Conservation (phyloP, 352 stramenopile species). For the Pythium utonaiense region DNA sequence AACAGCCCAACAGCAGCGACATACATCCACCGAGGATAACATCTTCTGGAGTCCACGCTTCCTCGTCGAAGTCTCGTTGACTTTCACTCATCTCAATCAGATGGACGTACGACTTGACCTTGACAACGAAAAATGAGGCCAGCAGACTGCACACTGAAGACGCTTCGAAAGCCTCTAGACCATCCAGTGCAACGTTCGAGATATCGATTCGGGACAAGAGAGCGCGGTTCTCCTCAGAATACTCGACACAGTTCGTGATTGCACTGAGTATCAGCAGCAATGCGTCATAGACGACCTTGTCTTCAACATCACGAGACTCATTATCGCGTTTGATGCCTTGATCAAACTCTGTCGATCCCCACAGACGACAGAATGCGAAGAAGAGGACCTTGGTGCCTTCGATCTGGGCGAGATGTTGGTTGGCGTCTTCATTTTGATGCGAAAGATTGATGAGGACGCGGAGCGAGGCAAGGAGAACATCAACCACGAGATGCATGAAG, state of each 20-base stretch:
- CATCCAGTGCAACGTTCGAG: neutral
- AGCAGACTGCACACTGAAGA: slow-evolving; percentile 36
- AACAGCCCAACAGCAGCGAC: slow-evolving; percentile 64
- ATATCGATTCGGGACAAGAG: slow-evolving; percentile 30
- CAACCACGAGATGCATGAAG: slow-evolving; percentile 32
- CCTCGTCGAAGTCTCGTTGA: slow-evolving; percentile 19
- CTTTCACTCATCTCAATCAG: slow-evolving; percentile 39
- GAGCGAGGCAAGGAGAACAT: slow-evolving; percentile 43
- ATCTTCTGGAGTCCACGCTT: slow-evolving; percentile 64
- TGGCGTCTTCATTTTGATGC: slow-evolving; percentile 58
- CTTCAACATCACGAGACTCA: slow-evolving; percentile 12
- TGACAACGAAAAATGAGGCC: slow-evolving; percentile 47
- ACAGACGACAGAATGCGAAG: slow-evolving; percentile 38
- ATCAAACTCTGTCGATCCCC: slow-evolving; percentile 9
- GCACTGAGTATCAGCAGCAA: slow-evolving; percentile 60
- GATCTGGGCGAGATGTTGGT: slow-evolving; percentile 32
- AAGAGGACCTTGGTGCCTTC: slow-evolving; percentile 45
- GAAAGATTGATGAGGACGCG: slow-evolving; percentile 79
- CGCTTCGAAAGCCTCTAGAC: slow-evolving; percentile 4
- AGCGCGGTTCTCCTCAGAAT: slow-evolving; percentile 47
- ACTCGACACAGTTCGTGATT: slow-evolving; percentile 69
- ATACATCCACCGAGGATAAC: slow-evolving; percentile 67
- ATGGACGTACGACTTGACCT: slow-evolving; percentile 48
- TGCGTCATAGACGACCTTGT: slow-evolving; percentile 56
- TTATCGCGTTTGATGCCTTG: neutral